A percentile compares a stretch with the other conserved stretches of the same genome.
Conservation (phyloP, 2,329 filamentous ascomycete species). For the Aspergillus sp. region DNA sequence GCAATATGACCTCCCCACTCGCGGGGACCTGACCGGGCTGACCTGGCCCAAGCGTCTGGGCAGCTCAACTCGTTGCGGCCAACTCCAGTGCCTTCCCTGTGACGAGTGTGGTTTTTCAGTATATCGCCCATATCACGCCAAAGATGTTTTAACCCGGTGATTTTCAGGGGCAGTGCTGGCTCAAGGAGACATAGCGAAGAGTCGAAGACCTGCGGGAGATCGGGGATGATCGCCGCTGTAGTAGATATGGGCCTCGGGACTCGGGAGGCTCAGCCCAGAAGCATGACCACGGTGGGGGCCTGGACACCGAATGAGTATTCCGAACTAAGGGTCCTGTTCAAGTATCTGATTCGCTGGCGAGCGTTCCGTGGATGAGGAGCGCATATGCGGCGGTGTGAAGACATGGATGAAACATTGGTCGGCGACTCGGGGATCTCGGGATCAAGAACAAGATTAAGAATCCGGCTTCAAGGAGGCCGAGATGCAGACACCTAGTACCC, state of each 20-base stretch:
- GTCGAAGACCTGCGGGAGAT: background rate
- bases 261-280: too few species aligned
- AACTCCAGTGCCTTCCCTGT: background rate
- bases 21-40: background rate
- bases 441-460: background rate
- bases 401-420: conserved; percentile 1
- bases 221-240: background rate
- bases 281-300: too few species aligned
- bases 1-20: background rate
- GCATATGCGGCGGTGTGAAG: background rate
- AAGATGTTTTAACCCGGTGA: background rate
- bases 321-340: background rate
- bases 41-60: background rate
- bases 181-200: background rate
- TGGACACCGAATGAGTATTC: too few species aligned
- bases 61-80: background rate
- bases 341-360: background rate
- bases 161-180: background rate
- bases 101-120: background rate
- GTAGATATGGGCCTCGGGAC: background rate
- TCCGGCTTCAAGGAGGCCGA: background rate
- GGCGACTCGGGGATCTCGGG: conserved; percentile 12
- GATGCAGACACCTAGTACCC: background rate
- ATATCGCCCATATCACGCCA: too few species aligned
- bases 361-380: background rate